Evolutionary conservation across 2,329 filamentous ascomycete species (phyloP).

Genomic region (Cordyceps cateniannulata): DNA sequence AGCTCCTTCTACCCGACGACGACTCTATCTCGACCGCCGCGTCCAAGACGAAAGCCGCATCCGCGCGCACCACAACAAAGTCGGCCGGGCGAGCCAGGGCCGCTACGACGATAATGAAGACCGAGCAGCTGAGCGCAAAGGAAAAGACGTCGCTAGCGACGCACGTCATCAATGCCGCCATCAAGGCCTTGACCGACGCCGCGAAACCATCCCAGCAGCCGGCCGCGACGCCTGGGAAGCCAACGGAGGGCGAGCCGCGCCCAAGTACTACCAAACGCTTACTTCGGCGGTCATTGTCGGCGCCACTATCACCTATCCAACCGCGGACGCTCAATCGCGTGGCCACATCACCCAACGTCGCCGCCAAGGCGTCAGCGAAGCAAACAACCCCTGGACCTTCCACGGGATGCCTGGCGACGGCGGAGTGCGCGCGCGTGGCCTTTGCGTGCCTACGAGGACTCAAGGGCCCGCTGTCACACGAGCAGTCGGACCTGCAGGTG

Average conservation of each 20-base stretch:
- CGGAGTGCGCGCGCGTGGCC: slow-evolving; percentile 63
- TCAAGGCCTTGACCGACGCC: slow-evolving; percentile 64
- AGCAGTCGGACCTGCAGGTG: slow-evolving; percentile 58
- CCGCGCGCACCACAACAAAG: slow-evolving; percentile 25
- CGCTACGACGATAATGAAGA: slow-evolving; percentile 21
- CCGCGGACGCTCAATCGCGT: slow-evolving; percentile 56
- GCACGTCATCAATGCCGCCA: slow-evolving; percentile 62
- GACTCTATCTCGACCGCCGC: slow-evolving; percentile 18
- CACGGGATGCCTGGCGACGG: slow-evolving; percentile 46
- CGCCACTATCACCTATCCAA: slow-evolving; percentile 55
- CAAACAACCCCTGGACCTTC: slow-evolving; percentile 21
- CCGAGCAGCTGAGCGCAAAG: slow-evolving; percentile 24
- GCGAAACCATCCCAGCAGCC: slow-evolving; percentile 40
- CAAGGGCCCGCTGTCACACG: slow-evolving; percentile 46
- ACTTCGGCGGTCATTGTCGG: slow-evolving; percentile 48
- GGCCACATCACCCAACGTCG: slow-evolving; percentile 43
- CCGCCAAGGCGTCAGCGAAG: slow-evolving; percentile 22
- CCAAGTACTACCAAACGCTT: slow-evolving; percentile 32
- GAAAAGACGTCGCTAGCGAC: slow-evolving; percentile 65
- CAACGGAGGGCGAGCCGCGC: slow-evolving; percentile 26
- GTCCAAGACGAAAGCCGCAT: slow-evolving; percentile 20
- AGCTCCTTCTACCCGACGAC: slow-evolving; percentile 34
- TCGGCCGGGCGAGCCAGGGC: slow-evolving; percentile 18
- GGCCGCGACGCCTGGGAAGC: slow-evolving; percentile 25
- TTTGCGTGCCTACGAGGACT: slow-evolving; percentile 58